phyloP scores from a whole-genome alignment of 371 early-diverging fungal genomes.

The Rhizomucor pusillus region DNA sequence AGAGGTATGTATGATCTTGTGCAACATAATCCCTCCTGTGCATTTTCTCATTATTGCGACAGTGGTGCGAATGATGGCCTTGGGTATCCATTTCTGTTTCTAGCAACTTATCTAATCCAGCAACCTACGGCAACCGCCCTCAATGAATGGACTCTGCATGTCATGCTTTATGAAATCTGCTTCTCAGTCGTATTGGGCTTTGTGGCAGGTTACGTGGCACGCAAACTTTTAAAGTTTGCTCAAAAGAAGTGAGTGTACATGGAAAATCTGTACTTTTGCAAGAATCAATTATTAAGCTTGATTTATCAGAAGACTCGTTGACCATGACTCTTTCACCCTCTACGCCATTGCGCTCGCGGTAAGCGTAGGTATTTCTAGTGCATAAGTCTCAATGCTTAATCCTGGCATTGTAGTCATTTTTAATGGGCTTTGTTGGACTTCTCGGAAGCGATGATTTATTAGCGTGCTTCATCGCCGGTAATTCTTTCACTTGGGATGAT shows the following conservation, averaged over 20 bases:
- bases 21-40: background rate
- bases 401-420: constrained; percentile 57
- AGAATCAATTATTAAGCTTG: too few species aligned
- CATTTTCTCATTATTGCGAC: background rate
- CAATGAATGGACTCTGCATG: constrained; percentile 64
- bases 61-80: constrained; percentile 81
- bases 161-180: constrained; percentile 74
- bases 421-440: constrained; percentile 73
- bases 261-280: too few species aligned
- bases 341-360: constrained; percentile 83
- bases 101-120: constrained; percentile 68
- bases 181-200: constrained; percentile 74
- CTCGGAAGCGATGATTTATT: constrained; percentile 86
- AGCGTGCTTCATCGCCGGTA: constrained; percentile 87
- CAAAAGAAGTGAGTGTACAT: constrained; percentile 46
- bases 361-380: constrained; percentile 9
- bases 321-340: constrained; percentile 85
- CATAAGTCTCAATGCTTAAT: too few species aligned
- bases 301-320: constrained; percentile 66
- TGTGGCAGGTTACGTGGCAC: constrained; percentile 70
- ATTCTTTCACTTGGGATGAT: constrained; percentile 83
- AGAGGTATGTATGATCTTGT: constrained; percentile 47
- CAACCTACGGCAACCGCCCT: constrained; percentile 58
- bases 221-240: constrained; percentile 68
- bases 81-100: constrained; percentile 83